Conservation (phyloP, 441 rosid genomes). For the Capsella rubella region DNA sequence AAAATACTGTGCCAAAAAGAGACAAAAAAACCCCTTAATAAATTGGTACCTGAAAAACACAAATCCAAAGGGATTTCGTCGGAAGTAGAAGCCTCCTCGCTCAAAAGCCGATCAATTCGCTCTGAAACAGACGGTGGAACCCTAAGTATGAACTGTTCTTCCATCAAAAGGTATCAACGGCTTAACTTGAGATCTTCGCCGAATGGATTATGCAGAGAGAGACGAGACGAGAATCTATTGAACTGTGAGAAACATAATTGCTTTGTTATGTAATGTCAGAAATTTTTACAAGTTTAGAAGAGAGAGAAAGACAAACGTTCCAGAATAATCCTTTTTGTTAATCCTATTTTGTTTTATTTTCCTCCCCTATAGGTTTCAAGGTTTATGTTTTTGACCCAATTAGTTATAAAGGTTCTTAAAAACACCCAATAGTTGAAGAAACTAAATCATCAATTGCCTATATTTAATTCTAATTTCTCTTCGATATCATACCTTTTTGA, state of each 20-base stretch:
- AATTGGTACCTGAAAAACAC: constrained; percentile 66
- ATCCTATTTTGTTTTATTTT: constrained; percentile 3
- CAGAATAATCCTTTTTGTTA: neutral
- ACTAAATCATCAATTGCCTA: neutral
- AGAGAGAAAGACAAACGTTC: neutral
- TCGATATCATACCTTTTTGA: neutral
- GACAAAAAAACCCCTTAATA: neutral
- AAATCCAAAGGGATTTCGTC: constrained; percentile 84
- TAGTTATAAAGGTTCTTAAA: neutral
- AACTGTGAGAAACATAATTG: neutral
- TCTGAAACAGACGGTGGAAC: constrained; percentile 94
- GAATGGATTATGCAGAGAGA: neutral
- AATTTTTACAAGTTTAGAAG: neutral
- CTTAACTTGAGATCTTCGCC: neutral
- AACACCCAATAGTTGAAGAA: neutral
- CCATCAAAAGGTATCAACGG: constrained; percentile 52
- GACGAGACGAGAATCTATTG: neutral
- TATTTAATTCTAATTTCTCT: neutral
- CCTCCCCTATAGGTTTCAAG: neutral
- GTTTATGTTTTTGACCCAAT: neutral
- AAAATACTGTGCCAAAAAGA: constrained; percentile 8
- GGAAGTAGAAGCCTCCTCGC: constrained; percentile 64
- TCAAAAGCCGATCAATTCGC: constrained; percentile 71
- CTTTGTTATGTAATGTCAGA: constrained; percentile 2
- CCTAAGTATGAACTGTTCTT: constrained; percentile 90